Evolutionary conservation across 1,284 basidiomycete genomes (phyloP).

Genomic region (Trametes hirsuta): DNA sequence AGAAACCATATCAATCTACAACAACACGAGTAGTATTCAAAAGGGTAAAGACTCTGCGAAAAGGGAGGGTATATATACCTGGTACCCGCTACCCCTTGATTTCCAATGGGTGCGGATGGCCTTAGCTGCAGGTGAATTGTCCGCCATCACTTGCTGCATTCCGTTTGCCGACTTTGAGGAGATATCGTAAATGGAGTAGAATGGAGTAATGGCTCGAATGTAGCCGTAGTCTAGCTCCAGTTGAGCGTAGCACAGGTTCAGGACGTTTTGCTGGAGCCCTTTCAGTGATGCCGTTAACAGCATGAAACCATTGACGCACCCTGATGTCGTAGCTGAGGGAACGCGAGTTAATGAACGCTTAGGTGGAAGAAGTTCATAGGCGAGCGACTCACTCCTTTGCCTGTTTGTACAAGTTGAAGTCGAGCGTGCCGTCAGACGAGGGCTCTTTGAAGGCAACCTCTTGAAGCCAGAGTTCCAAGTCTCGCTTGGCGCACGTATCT

Average conservation of each 20-base stretch:
- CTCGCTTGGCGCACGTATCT: constrained; percentile 46
- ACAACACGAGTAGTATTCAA: background rate
- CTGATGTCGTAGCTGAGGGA: constrained; percentile 43
- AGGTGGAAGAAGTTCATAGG: background rate
- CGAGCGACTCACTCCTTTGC: constrained; percentile 38
- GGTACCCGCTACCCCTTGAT: constrained; percentile 30
- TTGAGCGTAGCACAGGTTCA: constrained; percentile 51
- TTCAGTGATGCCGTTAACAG: background rate
- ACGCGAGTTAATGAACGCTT: background rate
- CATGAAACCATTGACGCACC: constrained; percentile 28
- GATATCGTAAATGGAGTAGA: constrained; percentile 49
- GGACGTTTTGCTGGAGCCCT: constrained; percentile 43
- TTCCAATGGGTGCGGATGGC: constrained; percentile 43
- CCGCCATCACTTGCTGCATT: constrained; percentile 38
- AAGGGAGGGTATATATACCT: constrained; percentile 25
- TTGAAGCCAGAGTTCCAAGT: constrained; percentile 46
- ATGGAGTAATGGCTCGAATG: constrained; percentile 49
- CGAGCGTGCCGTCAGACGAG: constrained; percentile 41
- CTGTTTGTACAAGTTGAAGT: constrained; percentile 50
- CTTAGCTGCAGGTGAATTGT: constrained; percentile 39
- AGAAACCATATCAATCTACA: constrained; percentile 43
- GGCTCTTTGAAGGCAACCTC: constrained; percentile 43
- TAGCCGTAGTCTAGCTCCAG: constrained; percentile 52
- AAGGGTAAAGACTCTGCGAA: background rate
- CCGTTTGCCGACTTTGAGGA: constrained; percentile 31